A percentile compares a stretch with the other conserved stretches of the same genome.
These are phyloP conservation scores for Ceratocystis papillata DNA, from an alignment of 2,329 filamentous ascomycete species.

Conservation along the genomic window DNA sequence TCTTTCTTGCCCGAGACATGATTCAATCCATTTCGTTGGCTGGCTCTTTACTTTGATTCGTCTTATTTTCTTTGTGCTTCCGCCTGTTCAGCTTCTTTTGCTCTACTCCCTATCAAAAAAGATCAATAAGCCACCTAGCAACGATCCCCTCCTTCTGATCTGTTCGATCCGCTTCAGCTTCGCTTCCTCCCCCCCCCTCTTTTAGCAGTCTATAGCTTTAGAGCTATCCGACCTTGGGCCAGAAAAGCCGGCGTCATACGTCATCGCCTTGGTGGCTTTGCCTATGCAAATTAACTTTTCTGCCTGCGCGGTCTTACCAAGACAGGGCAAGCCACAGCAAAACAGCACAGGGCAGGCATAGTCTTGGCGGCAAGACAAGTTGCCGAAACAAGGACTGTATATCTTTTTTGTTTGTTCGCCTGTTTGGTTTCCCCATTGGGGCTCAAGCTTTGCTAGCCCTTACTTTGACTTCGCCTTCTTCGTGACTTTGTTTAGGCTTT, in stretches of 20 bases:
- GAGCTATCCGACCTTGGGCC: neutral
- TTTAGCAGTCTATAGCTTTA: neutral
- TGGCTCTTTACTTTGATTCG: neutral
- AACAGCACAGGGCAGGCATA: neutral
- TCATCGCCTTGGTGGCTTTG: conserved; percentile 13
- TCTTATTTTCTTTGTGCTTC: neutral
- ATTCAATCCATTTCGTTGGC: too few relatives aligned
- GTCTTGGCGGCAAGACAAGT: conserved; percentile 8
- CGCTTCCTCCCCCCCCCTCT: neutral
- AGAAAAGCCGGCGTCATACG: neutral
- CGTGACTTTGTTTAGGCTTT: neutral
- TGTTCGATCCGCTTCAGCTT: neutral
- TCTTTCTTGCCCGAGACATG: too few relatives aligned
- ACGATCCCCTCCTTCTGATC: neutral
- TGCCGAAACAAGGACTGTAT: neutral
- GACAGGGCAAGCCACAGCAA: neutral
- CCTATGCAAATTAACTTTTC: neutral
- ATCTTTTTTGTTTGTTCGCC: neutral
- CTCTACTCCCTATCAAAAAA: neutral
- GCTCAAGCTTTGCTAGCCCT: neutral
- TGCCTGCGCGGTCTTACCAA: neutral
- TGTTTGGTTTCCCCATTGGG: neutral
- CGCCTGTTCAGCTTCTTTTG: neutral
- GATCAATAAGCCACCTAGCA: too few relatives aligned
- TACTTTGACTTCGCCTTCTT: neutral